Base-by-base conservation (phyloP, 495 filamentous ascomycete genomes). In the Penicillium samsonianum region DNA sequence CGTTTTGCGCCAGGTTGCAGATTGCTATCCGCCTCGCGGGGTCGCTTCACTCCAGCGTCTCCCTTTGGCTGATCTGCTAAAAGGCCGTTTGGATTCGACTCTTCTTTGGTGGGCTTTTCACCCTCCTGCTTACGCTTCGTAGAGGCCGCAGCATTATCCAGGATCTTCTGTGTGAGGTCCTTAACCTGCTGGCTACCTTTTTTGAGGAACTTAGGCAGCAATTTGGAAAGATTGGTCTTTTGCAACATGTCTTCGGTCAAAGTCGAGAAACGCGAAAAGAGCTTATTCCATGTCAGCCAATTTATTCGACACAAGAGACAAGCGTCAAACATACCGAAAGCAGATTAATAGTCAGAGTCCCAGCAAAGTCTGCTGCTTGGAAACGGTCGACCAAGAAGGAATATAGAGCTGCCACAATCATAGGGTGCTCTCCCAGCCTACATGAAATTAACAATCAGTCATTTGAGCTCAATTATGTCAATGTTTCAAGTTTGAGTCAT, bases 341-440 rank as follows among this genome's bases (percentile, higher is more conserved):
- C 20, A 90, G 82, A 20, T 80, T 84, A 40, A 83, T 77, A 8
- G 85, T 77, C 19, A 94, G 69, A 28, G 76, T 70, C 0, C 87
- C 85, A 58, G 84, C 81, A 58, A 80, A 82, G 60, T 92, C 89
- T 23, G 82, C 77, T 6, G 82, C 78, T 60, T 85, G 84, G 55
- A 86, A 82, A 5, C 88, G 83, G 59, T 89, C 82, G 23, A 83
- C 76, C 33, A 95, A 69, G 58, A 88, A 86, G 33, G 83, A 83
- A 55, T 85, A 83, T 58, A 84, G 77, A 25, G 81, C 71, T 52
- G 82, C 72, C 17, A 86, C 64, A 4, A 84, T 75, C 50, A 81
- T 72, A 20, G 76, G 63, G 76, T 85, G 77, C 77, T 88, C 73
- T 58, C 84, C 74, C 79, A 83, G 53, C 71, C 82, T 77, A 76